Evolutionary conservation across 345 rosid genomes (phyloP).

Genomic region (Laguncularia racemosa): DNA sequence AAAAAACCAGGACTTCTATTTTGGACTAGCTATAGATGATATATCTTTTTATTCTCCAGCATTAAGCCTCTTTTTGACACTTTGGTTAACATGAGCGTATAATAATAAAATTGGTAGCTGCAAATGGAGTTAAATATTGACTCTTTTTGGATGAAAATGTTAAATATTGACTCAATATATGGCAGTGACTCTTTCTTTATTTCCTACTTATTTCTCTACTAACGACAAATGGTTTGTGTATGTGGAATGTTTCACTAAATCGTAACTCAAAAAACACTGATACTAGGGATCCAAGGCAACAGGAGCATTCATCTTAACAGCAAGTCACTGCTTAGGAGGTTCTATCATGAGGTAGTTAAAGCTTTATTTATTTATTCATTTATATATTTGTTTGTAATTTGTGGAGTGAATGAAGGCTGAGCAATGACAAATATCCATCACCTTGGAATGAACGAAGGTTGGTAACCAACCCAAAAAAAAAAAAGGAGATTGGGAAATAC

Average conservation of each 20-base stretch:
- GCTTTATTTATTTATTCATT: neutral
- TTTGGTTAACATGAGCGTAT: conserved; percentile 33
- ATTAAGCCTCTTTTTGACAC: neutral
- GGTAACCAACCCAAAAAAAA: too few relatives aligned
- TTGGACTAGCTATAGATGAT: too few relatives aligned
- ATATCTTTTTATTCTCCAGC: neutral
- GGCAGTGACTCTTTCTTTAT: neutral
- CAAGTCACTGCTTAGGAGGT: conserved; percentile 99
- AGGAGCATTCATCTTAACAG: conserved; percentile 94
- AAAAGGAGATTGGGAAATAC: too few relatives aligned
- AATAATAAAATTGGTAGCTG: conserved; percentile 89
- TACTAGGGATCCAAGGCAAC: conserved; percentile 88
- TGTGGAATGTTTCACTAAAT: too few relatives aligned
- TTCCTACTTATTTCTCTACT: neutral
- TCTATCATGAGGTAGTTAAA: conserved; percentile 72
- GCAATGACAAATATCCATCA: too few relatives aligned
- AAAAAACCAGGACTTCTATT: too few relatives aligned
- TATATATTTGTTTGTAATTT: too few relatives aligned
- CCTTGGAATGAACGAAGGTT: too few relatives aligned
- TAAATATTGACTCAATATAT: conserved; percentile 6
- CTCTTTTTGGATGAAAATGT: conserved; percentile 67
- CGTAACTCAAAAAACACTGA: neutral
- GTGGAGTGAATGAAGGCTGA: too few relatives aligned
- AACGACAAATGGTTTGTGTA: too few relatives aligned
- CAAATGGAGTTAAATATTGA: conserved; percentile 90